A percentile compares a stretch with the other conserved stretches of the same genome.
phyloP scores from a whole-genome alignment of 2,329 filamentous ascomycete genomes.

The Alternaria sp. region DNA sequence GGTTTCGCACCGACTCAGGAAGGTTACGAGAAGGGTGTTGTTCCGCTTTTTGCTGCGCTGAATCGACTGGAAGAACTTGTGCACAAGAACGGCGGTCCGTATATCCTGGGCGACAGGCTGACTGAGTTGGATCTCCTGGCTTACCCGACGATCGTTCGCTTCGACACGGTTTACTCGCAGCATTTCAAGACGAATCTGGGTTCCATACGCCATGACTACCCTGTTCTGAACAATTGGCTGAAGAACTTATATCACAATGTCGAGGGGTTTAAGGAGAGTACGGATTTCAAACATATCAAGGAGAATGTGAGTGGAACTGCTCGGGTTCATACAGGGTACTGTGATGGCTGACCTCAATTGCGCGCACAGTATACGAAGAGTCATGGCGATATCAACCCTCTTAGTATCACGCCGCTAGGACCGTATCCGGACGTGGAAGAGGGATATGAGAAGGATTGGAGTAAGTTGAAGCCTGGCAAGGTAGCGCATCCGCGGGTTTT shows the following conservation, averaged over 20 bases:
- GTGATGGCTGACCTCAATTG: background rate
- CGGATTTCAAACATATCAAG: conserved; percentile 71
- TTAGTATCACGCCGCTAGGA: conserved; percentile 67
- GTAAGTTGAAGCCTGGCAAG: conserved; percentile 55
- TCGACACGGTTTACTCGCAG: conserved; percentile 68
- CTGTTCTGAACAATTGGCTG: conserved; percentile 66
- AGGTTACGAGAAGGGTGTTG: conserved; percentile 61
- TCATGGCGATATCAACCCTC: conserved; percentile 65
- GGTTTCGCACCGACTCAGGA: conserved; percentile 65
- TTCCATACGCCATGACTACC: conserved; percentile 66
- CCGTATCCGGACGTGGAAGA: conserved; percentile 65
- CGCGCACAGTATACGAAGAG: conserved; percentile 62
- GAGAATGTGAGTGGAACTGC: conserved; percentile 58
- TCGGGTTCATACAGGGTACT: background rate
- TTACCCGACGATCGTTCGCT: conserved; percentile 64
- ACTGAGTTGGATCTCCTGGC: conserved; percentile 67
- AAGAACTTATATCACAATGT: conserved; percentile 65
- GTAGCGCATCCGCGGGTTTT: conserved; percentile 52
- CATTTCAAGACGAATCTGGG: conserved; percentile 72
- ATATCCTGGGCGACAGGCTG: conserved; percentile 60
- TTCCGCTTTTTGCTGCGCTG: conserved; percentile 64
- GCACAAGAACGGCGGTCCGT: conserved; percentile 58
- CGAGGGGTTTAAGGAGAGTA: conserved; percentile 62
- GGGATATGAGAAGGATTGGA: conserved; percentile 58
- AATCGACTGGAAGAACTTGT: conserved; percentile 64